These are phyloP conservation scores for Metarhizium anisopliae DNA, from an alignment of 2,329 filamentous ascomycete genomes.

Conservation along the genomic window DNA sequence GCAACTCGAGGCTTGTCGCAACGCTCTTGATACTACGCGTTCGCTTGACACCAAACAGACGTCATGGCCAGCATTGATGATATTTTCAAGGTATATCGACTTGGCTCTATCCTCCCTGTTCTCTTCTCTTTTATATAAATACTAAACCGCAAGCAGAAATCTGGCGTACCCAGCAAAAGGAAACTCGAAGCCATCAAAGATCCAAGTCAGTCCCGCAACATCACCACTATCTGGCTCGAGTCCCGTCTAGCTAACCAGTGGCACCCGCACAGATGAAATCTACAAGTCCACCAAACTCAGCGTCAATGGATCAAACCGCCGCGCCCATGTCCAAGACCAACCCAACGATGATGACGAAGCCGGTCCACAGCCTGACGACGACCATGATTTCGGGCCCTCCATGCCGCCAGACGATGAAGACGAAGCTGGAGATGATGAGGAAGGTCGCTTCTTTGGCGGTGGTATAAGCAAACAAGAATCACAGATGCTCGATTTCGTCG, in stretches of 20 bases:
- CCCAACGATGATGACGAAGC: constrained; percentile 33
- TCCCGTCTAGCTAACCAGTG: background rate
- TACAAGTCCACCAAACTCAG: constrained; percentile 54
- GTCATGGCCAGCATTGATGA: constrained; percentile 50
- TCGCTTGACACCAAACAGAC: background rate
- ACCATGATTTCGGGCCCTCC: constrained; percentile 39
- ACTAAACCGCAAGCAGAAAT: constrained; percentile 19
- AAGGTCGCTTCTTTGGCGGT: constrained; percentile 91
- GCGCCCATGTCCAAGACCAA: constrained; percentile 33
- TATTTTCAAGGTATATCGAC: constrained; percentile 39
- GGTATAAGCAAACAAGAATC: constrained; percentile 76
- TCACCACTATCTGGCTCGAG: background rate
- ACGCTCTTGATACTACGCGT: too few relatives aligned
- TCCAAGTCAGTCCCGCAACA: constrained; percentile 40
- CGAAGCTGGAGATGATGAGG: constrained; percentile 64
- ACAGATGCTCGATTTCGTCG: constrained; percentile 81
- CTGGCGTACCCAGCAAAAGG: constrained; percentile 47
- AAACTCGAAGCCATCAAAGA: constrained; percentile 54
- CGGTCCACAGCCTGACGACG: constrained; percentile 40
- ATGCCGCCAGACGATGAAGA: constrained; percentile 42
- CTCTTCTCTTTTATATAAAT: background rate
- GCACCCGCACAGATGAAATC: constrained; percentile 40
- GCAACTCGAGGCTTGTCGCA: too few relatives aligned
- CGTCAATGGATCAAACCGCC: constrained; percentile 34
- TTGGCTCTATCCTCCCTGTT: background rate